Base-by-base conservation (phyloP, 2,329 filamentous ascomycete species). In the Paecilomyces fulvus region DNA sequence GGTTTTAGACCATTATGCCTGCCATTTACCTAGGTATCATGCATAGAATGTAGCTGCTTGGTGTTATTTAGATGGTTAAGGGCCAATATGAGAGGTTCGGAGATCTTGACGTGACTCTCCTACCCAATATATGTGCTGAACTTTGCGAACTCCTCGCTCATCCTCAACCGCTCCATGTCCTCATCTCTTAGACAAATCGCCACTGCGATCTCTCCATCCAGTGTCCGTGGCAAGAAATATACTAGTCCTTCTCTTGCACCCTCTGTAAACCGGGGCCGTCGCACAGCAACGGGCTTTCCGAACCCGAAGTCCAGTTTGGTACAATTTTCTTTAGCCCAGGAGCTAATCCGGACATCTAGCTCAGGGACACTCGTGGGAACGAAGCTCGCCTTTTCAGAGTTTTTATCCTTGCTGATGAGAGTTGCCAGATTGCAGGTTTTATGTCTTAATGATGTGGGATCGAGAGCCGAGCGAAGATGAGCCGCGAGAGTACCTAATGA, bases 301-400 rank as follows among this genome's bases (percentile, higher is more conserved):
- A 83, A 59, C 0, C 73, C 75, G 1, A 84, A 83, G 49, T 82
- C 77, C 5, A 77, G 65, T 0, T 73, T 65, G 59, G 78, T 79
- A 14, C 68, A 70, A 3, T 74, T 65, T 2, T 79, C 63, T 53
- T 79, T 78, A 0, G 75, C 73, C 81, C 80, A 84, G 0, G 80
- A 83, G 56, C 78, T 83, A 5, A 84, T 58, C 71, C 79, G 77
- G 2, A 83, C 65, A 43, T 82, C 79, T 0, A 63, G 65, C 0
- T 73, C 64, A 0, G 70, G 59, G 30, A 78, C 70, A 2, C 77
- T 54, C 3, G 61, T 65, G 0, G 71, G 75, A 60, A 0, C 33
- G 14, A 43, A 43, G 14, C 48, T 58, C 0, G 58, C 65, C 56
- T 75, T 77, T 54, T 78, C 75, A 0, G 65, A 55, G 2, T 65